Percentiles rank a stretch among this genome's conserved stretches.
phyloP scores from a whole-genome alignment of 371 early-diverging fungal species.

The Haplosporangium sp. region DNA sequence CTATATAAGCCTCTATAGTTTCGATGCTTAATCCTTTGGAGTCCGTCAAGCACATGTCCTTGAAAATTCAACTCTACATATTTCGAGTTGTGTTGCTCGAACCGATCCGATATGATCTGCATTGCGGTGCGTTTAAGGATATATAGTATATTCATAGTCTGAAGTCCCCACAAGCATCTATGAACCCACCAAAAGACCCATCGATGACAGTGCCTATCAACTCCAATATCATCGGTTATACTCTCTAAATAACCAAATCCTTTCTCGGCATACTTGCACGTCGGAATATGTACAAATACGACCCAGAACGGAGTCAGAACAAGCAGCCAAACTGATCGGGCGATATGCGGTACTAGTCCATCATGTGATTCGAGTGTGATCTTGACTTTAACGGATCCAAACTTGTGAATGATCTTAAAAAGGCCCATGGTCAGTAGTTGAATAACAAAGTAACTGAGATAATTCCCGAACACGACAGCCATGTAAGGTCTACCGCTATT shows the following conservation, averaged over 20 bases:
- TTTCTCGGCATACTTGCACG: slow-evolving; percentile 23
- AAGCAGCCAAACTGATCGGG: slow-evolving; percentile 33
- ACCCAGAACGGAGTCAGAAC: slow-evolving; percentile 27
- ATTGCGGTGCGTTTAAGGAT: slow-evolving; percentile 41
- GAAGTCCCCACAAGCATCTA: slow-evolving; percentile 36
- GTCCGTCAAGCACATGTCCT: slow-evolving; percentile 40
- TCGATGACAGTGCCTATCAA: slow-evolving; percentile 29
- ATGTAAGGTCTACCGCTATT: slow-evolving; percentile 33
- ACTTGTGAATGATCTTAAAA: slow-evolving; percentile 32
- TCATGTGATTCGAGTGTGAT: slow-evolving; percentile 44
- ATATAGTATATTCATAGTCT: slow-evolving; percentile 42
- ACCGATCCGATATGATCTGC: slow-evolving; percentile 41
- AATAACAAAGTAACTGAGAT: slow-evolving; percentile 36
- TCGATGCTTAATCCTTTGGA: slow-evolving; percentile 41
- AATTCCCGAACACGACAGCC: slow-evolving; percentile 29
- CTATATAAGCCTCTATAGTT: slow-evolving; percentile 5
- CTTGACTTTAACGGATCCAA: slow-evolving; percentile 31
- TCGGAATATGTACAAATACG: slow-evolving; percentile 33
- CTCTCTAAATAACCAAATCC: slow-evolving; percentile 1
- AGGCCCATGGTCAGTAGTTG: slow-evolving; percentile 34
- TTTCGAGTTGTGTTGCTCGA: slow-evolving; percentile 41
- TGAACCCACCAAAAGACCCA: slow-evolving; percentile 52
- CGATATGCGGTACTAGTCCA: slow-evolving; percentile 30
- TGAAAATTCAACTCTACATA: slow-evolving; percentile 46
- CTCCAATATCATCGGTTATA: slow-evolving; percentile 5